Evolutionary conservation across 371 early-diverging fungal species (phyloP), one percentile per base, ranked within the genome.

Genomic region (Mucor velutinosus): DNA sequence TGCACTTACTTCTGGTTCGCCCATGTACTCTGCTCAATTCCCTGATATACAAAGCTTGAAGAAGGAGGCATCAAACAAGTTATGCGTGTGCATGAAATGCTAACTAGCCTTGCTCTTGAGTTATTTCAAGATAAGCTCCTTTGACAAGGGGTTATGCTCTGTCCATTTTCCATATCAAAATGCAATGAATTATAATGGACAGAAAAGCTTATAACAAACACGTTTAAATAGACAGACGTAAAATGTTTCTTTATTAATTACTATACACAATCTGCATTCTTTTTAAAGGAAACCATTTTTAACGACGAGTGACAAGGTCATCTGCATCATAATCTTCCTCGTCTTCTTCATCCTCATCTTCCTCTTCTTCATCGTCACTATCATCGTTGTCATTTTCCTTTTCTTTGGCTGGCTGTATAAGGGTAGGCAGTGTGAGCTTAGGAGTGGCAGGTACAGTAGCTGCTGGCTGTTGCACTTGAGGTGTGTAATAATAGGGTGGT

Each of bases 321-420:
- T 53, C 55, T 3, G 55, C 55, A 53, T 53, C 55, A 53, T 53
- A 53, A 29, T 53, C 55, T 29, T 53, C 55, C 11, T 53, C 55
- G 25, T 53, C 55, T 53, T 53, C 55, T 53, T 53, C 55, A 21
- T 53, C 55, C 7, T 53, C 55, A 11, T 53, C 55, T 25, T 53
- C 55, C 21, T 53, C 55, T 6, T 53, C 55, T 27, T 53, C 55
- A 27, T 53, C 55, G 3, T 53, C 55, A 21, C 21, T 21, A 5
- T 49, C 21, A 49, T 49, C 49, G 12, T 37, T 37, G 15, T 49
- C 49, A 4, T 51, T 25, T 51, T 51, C 51, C 29, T 56, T 32
- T 56, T 56, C n/a, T 32, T 29, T 32, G 32, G 56, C 27, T 0
- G 51, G 12, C 25, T 25, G 51, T 7, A 51, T 12, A 32, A 32